These are phyloP conservation scores for Amniculicola lignicola DNA, from an alignment of 495 filamentous ascomycete species.

Conservation along the genomic window DNA sequence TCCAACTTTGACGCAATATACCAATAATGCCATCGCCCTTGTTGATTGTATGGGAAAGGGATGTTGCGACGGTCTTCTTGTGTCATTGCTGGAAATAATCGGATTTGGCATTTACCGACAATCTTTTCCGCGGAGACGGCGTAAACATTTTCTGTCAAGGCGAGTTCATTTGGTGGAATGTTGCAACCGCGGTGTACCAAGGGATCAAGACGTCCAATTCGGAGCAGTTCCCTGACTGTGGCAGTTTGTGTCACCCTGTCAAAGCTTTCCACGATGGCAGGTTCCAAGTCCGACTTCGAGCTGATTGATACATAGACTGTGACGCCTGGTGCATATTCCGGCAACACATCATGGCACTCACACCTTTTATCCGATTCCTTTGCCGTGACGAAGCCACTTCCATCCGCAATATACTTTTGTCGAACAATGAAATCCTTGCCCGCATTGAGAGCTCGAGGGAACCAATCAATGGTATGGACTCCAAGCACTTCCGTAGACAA, in stretches of 20 bases:
- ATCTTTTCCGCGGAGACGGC: conserved; percentile 45
- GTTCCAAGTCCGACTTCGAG: conserved; percentile 47
- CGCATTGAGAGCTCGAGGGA: too few species aligned
- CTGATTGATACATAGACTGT: conserved; percentile 49
- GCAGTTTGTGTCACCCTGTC: too few species aligned
- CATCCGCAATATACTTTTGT: conserved; percentile 58
- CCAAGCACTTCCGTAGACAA: conserved; percentile 28
- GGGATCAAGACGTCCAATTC: too few species aligned
- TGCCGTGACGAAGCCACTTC: conserved; percentile 55
- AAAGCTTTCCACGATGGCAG: conserved; percentile 52
- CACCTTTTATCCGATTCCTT: conserved; percentile 45
- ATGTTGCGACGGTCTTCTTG: conserved; percentile 44
- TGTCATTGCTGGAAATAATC: conserved; percentile 47
- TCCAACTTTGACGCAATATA: conserved; percentile 37
- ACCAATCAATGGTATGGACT: conserved; percentile 32
- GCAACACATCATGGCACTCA: conserved; percentile 27
- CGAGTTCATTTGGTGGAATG: conserved; percentile 60
- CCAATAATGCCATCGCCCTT: conserved; percentile 62
- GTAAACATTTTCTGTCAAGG: conserved; percentile 52
- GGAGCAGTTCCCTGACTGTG: too few species aligned
- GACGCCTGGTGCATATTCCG: conserved; percentile 47
- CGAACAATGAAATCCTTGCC: conserved; percentile 60
- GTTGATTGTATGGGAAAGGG: conserved; percentile 59
- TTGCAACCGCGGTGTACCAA: too few species aligned
- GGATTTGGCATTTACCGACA: conserved; percentile 55